Evolutionary conservation across 1,284 basidiomycete genomes (phyloP).

Genomic region (Trichosporon sp.): DNA sequence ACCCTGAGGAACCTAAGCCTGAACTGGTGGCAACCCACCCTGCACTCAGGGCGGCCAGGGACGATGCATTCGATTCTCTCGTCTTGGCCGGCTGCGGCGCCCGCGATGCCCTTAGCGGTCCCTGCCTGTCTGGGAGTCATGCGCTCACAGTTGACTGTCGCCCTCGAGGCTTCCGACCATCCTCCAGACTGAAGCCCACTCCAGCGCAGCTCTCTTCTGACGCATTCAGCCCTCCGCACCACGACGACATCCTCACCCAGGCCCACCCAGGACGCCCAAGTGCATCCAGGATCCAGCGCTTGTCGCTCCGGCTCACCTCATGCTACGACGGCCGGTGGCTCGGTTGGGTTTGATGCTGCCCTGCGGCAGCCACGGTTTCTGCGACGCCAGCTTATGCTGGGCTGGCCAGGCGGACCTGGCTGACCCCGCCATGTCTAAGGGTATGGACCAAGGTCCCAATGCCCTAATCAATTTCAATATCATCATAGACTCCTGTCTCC

Average conservation of each 20-base stretch:
- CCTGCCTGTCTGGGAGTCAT: constrained; percentile 2
- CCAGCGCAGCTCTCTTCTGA: not conserved
- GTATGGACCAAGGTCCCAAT: not conserved
- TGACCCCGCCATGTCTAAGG: constrained; percentile 11
- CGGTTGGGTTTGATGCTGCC: not conserved
- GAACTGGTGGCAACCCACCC: constrained; percentile 11
- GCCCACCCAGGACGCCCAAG: too few relatives aligned
- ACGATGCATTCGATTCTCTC: not conserved
- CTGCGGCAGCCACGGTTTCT: not conserved
- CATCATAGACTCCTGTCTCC: constrained; percentile 6
- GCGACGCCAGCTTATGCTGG: not conserved
- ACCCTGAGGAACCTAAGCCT: constrained; percentile 10
- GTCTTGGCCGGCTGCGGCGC: constrained; percentile 14
- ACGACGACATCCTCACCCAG: not conserved
- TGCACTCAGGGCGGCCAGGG: not conserved
- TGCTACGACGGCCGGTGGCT: not conserved
- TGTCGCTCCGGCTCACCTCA: constrained; percentile 5
- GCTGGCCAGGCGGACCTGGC: not conserved
- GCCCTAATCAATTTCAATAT: constrained; percentile 15
- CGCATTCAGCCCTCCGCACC: not conserved
- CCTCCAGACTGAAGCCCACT: not conserved
- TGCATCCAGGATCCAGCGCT: not conserved
- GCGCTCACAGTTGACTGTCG: not conserved
- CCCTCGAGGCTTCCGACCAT: constrained; percentile 14
- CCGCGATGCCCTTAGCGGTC: not conserved